A percentile compares a stretch with the other conserved stretches of the same genome.
phyloP scores from a whole-genome alignment of 192 early-diverging fungal genomes.

The Linnemannia zychae region DNA sequence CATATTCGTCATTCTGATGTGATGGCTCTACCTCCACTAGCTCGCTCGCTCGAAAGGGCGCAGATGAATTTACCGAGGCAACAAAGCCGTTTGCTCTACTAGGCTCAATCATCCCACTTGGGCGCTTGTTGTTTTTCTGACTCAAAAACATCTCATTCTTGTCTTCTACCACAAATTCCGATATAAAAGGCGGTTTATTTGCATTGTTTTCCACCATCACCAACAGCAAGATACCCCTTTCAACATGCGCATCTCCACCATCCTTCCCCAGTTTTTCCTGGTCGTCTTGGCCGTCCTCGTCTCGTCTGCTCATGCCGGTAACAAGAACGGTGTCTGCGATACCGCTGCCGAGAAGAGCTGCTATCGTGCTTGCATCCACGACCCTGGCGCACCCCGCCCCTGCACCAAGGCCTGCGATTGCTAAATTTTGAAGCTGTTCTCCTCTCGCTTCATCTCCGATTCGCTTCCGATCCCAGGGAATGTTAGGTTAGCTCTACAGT shows the following conservation, averaged over 20 bases:
- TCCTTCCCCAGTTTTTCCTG: slow-evolving; percentile 11
- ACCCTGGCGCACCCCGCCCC: slow-evolving; percentile 7
- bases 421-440: not conserved
- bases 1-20: slow-evolving; percentile 10
- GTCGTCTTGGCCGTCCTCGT: slow-evolving; percentile 6
- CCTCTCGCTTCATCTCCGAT: not conserved
- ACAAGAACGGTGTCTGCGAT: slow-evolving; percentile 9
- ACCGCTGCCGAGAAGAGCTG: not conserved
- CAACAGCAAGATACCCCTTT: slow-evolving; percentile 10
- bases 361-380: not conserved
- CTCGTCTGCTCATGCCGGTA: slow-evolving; percentile 12
- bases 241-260: slow-evolving; percentile 1
- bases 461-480: not conserved
- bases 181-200: not conserved
- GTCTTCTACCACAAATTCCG: not conserved
- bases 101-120: not conserved
- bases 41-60: not conserved
- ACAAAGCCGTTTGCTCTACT: not conserved
- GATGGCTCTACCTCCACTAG: not conserved
- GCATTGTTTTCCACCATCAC: not conserved
- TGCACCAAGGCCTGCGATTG: slow-evolving; percentile 12
- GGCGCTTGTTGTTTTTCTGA: not conserved
- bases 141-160: not conserved
- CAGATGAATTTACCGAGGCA: not conserved
- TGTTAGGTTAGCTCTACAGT: not conserved